Evolutionary conservation across 495 filamentous ascomycete species (phyloP).

Genomic region (Trichodelitschia bisporula): DNA sequence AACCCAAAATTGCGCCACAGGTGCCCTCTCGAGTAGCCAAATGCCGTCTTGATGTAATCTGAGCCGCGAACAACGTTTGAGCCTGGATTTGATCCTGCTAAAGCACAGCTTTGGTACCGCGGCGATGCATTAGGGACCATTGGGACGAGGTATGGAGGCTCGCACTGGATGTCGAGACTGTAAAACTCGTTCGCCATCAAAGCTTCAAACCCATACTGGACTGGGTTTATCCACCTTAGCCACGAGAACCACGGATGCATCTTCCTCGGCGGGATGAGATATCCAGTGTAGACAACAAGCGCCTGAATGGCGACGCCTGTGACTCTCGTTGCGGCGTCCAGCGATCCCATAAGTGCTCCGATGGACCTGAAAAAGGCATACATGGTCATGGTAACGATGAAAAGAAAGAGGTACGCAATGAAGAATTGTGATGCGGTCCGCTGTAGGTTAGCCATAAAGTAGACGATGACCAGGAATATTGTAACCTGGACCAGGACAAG

Average conservation of each 20-base stretch:
- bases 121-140: constrained; percentile 30
- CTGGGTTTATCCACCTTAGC: constrained; percentile 52
- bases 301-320: constrained; percentile 38
- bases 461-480: constrained; percentile 52
- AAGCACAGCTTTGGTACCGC: constrained; percentile 29
- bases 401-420: constrained; percentile 39
- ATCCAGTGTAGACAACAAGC: constrained; percentile 63
- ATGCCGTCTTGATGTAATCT: constrained; percentile 27
- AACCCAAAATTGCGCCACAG: constrained; percentile 52
- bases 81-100: constrained; percentile 30
- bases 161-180: constrained; percentile 23
- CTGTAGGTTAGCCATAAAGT: constrained; percentile 49
- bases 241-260: constrained; percentile 71
- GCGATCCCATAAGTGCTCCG: constrained; percentile 33
- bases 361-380: constrained; percentile 59
- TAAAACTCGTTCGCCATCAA: constrained; percentile 30
- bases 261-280: constrained; percentile 40
- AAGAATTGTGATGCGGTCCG: constrained; percentile 62
- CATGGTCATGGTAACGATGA: constrained; percentile 42
- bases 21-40: constrained; percentile 28
- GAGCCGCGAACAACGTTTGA: constrained; percentile 22
- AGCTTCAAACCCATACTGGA: constrained; percentile 43
- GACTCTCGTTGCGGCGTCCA: constrained; percentile 39
- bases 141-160: constrained; percentile 22
- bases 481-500: constrained; percentile 42